Evolutionary conservation across 2,329 filamentous ascomycete genomes (phyloP), one percentile per base, ranked within the genome.

Genomic region (Penicillium sclerotigenum): DNA sequence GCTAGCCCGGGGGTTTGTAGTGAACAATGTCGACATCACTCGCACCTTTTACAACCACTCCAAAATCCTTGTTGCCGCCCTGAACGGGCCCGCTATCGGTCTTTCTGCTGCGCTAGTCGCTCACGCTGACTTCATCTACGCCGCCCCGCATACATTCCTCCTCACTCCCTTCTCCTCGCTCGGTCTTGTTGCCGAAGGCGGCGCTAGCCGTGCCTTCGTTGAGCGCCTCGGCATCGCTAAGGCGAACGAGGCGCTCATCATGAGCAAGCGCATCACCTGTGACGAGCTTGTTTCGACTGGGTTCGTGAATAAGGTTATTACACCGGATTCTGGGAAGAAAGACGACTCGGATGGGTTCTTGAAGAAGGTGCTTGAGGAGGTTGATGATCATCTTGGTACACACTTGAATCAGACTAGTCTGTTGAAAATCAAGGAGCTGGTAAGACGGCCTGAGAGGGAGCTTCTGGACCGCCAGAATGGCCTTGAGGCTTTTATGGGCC

Each of bases 51-150:
- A 94, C 79, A 87, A 86, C 14, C 94, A 97, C 77, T 90, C 91
- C 66, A 97, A 97, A 78, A 89, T 97, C 75, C 88, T 97, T 24
- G 83, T 97, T 58, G 87, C 87, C 0, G 94, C 90, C 0, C 86
- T 97, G 63, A 97, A 97, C 77, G 94, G 93, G 3, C 94, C 94
- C 6, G 91, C 87, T 11, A 82, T 99, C 51, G 94, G 94, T 6
- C 86, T 97, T 31, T 89, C 88, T 2, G 94, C 93, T 0, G 92
- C 93, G 0, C 77, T 97, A 0, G 79, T 91, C 56, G 87, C 87
- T 28, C 89, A 90, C 73, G 89, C 89, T 24, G 94, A 97, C 79
- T 97, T 97, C 79, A 84, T 97, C 72, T 97, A 97, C 80, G 87
- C 84, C 70, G 81, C 88, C 0, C 91, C 92, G 0, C 82, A 88